Conservation (phyloP, 225 moss, liverwort and hornwort genomes). For the Takakia lepidozioides region DNA sequence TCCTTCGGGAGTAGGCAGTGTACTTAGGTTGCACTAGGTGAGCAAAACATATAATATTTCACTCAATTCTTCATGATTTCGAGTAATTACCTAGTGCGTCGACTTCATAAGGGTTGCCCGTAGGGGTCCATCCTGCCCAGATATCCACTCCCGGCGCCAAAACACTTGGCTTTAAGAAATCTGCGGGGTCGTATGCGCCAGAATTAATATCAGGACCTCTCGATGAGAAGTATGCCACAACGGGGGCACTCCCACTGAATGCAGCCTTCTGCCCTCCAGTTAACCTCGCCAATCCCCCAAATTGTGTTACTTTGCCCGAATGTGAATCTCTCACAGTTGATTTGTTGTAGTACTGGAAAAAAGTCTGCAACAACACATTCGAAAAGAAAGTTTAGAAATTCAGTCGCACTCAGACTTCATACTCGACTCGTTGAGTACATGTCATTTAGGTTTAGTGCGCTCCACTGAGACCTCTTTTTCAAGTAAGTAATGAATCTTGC, state of each 20-base stretch:
- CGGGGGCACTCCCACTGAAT: conserved; percentile 24
- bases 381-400: not conserved
- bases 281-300: conserved; percentile 39
- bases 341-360: conserved; percentile 31
- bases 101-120: not conserved
- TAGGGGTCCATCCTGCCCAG: conserved; percentile 50
- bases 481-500: too few species aligned
- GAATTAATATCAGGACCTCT: conserved; percentile 29
- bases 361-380: conserved; percentile 12
- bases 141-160: conserved; percentile 46
- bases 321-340: conserved; percentile 10
- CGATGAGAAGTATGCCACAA: conserved; percentile 48
- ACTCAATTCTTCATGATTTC: too few species aligned
- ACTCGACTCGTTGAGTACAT: too few species aligned
- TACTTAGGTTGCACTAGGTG: too few species aligned
- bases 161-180: conserved; percentile 38
- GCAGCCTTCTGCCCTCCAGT: conserved; percentile 39
- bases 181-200: conserved; percentile 12
- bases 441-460: too few species aligned
- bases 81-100: too few species aligned
- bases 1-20: too few species aligned
- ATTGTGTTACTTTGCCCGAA: not conserved
- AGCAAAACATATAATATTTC: too few species aligned
- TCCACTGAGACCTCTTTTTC: too few species aligned
- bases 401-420: too few species aligned